Evolutionary conservation across 305 asterid genomes (phyloP).

Genomic region (Striga hermonthica): DNA sequence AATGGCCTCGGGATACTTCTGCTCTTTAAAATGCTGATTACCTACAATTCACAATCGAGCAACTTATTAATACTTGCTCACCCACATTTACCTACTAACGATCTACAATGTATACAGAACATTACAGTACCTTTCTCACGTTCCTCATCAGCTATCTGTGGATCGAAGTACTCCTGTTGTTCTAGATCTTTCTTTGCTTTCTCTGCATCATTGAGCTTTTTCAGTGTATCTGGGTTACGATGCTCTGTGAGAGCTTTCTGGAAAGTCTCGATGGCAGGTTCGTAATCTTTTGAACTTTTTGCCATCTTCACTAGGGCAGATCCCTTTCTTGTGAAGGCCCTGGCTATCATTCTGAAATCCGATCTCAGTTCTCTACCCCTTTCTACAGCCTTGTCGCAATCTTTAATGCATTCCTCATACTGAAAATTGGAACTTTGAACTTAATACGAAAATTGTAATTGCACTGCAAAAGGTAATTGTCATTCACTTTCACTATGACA

Average conservation of each 20-base stretch:
- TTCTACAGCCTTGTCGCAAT: conserved; percentile 89
- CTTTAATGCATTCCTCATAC: conserved; percentile 82
- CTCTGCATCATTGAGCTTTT: conserved; percentile 84
- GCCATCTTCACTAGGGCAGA: conserved; percentile 78
- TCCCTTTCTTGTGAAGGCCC: conserved; percentile 91
- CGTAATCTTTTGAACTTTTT: conserved; percentile 69
- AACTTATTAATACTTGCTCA: not conserved
- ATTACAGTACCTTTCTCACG: conserved; percentile 72
- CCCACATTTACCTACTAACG: not conserved
- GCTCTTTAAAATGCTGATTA: conserved; percentile 77
- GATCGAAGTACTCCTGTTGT: conserved; percentile 79
- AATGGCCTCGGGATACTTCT: conserved; percentile 85
- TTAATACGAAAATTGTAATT: no score
- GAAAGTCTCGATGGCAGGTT: conserved; percentile 77
- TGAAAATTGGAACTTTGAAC: conserved; percentile 23
- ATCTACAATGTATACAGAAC: not conserved
- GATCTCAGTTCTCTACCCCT: conserved; percentile 84
- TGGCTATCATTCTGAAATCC: conserved; percentile 83
- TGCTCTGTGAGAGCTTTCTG: conserved; percentile 94
- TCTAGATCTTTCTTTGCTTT: conserved; percentile 88
- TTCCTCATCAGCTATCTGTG: conserved; percentile 84
- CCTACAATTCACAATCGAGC: conserved; percentile 39
- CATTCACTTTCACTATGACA: no score
- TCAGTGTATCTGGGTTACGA: conserved; percentile 89
- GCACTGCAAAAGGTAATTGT: no score